These are phyloP conservation scores for Ceratonia siliqua DNA, from an alignment of 306 rosid species.

Conservation along the genomic window DNA sequence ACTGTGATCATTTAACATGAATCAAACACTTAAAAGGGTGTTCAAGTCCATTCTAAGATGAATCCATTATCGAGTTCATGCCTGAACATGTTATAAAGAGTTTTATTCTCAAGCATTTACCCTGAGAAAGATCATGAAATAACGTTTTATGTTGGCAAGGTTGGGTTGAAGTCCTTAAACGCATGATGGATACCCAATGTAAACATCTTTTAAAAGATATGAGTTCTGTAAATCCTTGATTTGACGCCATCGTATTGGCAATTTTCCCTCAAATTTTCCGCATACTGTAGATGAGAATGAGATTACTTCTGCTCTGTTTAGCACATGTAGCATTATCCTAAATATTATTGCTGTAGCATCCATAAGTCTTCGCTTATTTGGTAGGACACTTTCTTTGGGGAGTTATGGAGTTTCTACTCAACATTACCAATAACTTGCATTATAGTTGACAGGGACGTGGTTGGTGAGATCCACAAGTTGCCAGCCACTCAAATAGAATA, in stretches of 20 bases:
- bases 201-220: neutral
- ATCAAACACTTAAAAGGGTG: neutral
- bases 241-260: neutral
- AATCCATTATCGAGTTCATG: neutral
- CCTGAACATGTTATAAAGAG: neutral
- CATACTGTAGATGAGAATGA: neutral
- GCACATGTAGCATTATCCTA: neutral
- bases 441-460: neutral
- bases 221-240: neutral
- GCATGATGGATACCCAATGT: neutral
- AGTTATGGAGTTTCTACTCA: neutral
- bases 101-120: neutral
- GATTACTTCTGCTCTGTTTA: neutral
- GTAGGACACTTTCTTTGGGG: neutral
- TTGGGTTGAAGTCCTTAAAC: neutral
- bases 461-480: slow-evolving; percentile 16
- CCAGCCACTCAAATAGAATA: no score
- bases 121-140: neutral
- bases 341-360: neutral
- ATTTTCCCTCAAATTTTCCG: neutral
- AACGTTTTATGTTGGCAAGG: neutral
- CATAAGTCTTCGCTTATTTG: neutral
- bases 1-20: neutral
- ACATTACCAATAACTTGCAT: neutral
- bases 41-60: neutral